phyloP scores from a whole-genome alignment of 257 asterid species.

The Ajuga chamaepitys region DNA sequence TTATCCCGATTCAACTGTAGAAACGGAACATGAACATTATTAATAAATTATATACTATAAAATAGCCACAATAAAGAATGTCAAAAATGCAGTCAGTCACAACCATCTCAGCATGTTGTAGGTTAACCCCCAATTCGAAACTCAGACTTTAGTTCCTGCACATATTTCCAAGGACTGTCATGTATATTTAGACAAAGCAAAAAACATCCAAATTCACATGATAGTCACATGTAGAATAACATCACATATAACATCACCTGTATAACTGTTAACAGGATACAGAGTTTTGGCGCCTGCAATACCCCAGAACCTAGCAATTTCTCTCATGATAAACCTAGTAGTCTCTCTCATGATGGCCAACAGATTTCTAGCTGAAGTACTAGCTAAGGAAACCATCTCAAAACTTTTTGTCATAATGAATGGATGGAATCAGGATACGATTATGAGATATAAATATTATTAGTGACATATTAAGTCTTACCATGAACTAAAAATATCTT shows the following conservation, averaged over 20 bases:
- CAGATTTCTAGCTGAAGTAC: constrained; percentile 57
- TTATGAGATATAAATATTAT: too few species aligned
- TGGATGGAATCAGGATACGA: too few species aligned
- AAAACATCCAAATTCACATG: neutral
- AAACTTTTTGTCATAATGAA: constrained; percentile 54
- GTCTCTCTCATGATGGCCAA: constrained; percentile 51
- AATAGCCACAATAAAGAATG: neutral
- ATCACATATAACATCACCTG: constrained; percentile 36
- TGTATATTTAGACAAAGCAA: neutral
- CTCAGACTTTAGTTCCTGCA: constrained; percentile 44
- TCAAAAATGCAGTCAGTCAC: constrained; percentile 32
- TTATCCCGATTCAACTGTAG: constrained; percentile 38
- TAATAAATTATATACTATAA: neutral
- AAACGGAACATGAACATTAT: neutral
- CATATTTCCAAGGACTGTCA: constrained; percentile 10
- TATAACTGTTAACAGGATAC: constrained; percentile 60
- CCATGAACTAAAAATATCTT: too few species aligned
- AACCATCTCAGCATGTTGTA: constrained; percentile 31
- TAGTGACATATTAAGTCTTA: too few species aligned
- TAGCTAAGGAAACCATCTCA: constrained; percentile 76
- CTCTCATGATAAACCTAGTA: too few species aligned
- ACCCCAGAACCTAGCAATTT: constrained; percentile 61
- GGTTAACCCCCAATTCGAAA: constrained; percentile 52
- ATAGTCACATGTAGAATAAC: neutral
- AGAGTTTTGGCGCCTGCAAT: constrained; percentile 43